Percentiles rank a stretch among this genome's conserved stretches.
These are phyloP conservation scores for Penicillium italicum DNA, from an alignment of 2,329 filamentous ascomycete species.

Conservation along the genomic window DNA sequence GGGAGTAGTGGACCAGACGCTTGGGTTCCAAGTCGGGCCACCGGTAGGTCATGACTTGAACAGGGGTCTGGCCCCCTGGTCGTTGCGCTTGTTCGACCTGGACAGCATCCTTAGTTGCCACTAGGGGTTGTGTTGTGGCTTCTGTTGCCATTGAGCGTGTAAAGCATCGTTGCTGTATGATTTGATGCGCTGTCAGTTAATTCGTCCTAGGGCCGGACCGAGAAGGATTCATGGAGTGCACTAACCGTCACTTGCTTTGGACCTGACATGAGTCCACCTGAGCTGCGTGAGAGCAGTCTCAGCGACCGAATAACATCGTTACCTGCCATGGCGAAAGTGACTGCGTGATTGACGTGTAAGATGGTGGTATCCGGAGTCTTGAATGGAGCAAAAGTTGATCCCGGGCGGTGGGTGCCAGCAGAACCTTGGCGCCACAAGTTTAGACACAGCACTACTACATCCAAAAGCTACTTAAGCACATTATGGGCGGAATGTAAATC, in stretches of 20 bases:
- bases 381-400: conserved; percentile 34
- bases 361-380: conserved; percentile 14
- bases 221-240: conserved; percentile 2
- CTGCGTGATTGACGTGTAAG: conserved; percentile 7
- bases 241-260: conserved; percentile 38
- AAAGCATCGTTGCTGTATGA: conserved; percentile 42
- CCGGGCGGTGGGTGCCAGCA: conserved; percentile 32
- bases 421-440: conserved; percentile 37
- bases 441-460: too few relatives aligned
- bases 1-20: conserved; percentile 71
- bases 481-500: too few relatives aligned
- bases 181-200: conserved; percentile 22
- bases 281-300: conserved; percentile 39
- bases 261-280: conserved; percentile 33
- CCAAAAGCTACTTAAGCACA: too few relatives aligned
- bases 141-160: conserved; percentile 51
- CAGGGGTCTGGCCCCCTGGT: conserved; percentile 48
- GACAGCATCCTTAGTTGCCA: not conserved
- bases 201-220: not conserved
- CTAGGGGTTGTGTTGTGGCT: conserved; percentile 26
- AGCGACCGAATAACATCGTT: conserved; percentile 36
- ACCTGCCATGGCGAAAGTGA: conserved; percentile 33
- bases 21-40: conserved; percentile 87
- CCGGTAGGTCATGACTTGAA: conserved; percentile 79
- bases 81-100: not conserved